A percentile compares a stretch with the other conserved stretches of the same genome.
Evolutionary conservation across 192 early-diverging fungal species (phyloP).

Genomic region (Chytriomyces confervae): DNA sequence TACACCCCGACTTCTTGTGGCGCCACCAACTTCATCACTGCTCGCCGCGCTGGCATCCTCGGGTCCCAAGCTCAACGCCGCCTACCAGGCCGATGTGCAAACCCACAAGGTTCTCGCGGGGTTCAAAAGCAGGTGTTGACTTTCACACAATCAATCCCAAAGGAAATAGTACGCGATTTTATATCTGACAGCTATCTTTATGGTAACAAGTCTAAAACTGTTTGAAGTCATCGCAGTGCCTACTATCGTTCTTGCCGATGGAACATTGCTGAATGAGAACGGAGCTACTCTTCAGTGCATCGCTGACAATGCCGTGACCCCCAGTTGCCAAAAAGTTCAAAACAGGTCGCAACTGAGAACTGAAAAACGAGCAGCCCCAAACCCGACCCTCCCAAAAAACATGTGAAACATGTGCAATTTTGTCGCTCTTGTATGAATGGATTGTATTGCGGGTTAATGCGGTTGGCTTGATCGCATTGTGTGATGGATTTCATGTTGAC

Average conservation of each 20-base stretch:
- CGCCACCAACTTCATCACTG: conserved; percentile 35
- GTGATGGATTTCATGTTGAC: too few species aligned
- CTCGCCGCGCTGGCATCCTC: conserved; percentile 39
- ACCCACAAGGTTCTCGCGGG: conserved; percentile 30
- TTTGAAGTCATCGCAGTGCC: not conserved
- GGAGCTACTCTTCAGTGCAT: conserved; percentile 39
- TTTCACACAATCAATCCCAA: conserved; percentile 42
- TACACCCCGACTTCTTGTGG: conserved; percentile 35
- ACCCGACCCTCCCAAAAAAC: too few species aligned
- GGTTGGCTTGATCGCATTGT: too few species aligned
- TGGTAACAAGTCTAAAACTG: too few species aligned
- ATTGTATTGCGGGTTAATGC: too few species aligned
- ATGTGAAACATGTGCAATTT: too few species aligned
- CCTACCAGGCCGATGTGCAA: conserved; percentile 29
- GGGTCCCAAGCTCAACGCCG: conserved; percentile 31
- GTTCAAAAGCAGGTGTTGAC: conserved; percentile 25
- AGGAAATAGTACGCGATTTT: conserved; percentile 18
- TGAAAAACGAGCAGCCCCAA: too few species aligned
- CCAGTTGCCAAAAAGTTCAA: too few species aligned
- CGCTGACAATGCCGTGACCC: conserved; percentile 25
- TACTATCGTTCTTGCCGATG: conserved; percentile 36
- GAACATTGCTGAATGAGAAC: conserved; percentile 42
- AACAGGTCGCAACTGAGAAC: too few species aligned
- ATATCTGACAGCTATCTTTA: too few species aligned
- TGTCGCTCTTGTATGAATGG: too few species aligned